Conservation (phyloP, 1,139 yeast species). For the Trichomonascaceae sp. region DNA sequence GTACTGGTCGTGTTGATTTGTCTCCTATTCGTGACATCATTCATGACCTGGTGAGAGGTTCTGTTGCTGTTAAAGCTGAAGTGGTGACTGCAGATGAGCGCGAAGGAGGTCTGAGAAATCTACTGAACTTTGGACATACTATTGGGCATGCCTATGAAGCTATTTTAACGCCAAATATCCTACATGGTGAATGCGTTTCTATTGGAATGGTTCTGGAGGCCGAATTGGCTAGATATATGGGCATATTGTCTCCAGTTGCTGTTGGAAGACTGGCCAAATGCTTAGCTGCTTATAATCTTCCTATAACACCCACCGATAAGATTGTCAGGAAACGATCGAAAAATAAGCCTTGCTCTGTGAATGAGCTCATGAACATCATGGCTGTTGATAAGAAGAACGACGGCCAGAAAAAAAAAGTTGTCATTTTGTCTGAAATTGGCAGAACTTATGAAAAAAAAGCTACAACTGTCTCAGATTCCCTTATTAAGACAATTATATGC, state of each 20-base stretch:
- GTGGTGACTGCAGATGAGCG: slow-evolving; percentile 94
- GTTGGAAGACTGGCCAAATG: slow-evolving; percentile 86
- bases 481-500: slow-evolving; percentile 75
- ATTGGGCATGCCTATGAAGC: slow-evolving; percentile 99
- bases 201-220: slow-evolving; percentile 95
- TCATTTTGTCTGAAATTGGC: slow-evolving; percentile 77
- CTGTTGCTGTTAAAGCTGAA: slow-evolving; percentile 84
- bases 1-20: slow-evolving; percentile 47
- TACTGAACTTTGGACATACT: slow-evolving; percentile 92
- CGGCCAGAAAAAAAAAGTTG: slow-evolving; percentile 84
- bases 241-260: slow-evolving; percentile 84
- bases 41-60: slow-evolving; percentile 73
- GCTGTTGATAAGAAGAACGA: slow-evolving; percentile 94
- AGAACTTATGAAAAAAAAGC: slow-evolving; percentile 86
- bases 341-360: slow-evolving; percentile 65
- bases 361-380: slow-evolving; percentile 73
- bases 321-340: slow-evolving; percentile 64
- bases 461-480: slow-evolving; percentile 72
- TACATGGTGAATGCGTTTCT: slow-evolving; percentile 97
- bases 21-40: slow-evolving; percentile 65
- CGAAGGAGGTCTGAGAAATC: slow-evolving; percentile 88
- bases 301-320: slow-evolving; percentile 71
- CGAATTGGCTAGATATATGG: slow-evolving; percentile 84
- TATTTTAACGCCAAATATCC: slow-evolving; percentile 86
- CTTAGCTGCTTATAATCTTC: slow-evolving; percentile 77